Percentiles rank a stretch among this genome's conserved stretches.
Evolutionary conservation across 2,329 filamentous ascomycete genomes (phyloP).

Genomic region (Neopestalotiopsis rosae): DNA sequence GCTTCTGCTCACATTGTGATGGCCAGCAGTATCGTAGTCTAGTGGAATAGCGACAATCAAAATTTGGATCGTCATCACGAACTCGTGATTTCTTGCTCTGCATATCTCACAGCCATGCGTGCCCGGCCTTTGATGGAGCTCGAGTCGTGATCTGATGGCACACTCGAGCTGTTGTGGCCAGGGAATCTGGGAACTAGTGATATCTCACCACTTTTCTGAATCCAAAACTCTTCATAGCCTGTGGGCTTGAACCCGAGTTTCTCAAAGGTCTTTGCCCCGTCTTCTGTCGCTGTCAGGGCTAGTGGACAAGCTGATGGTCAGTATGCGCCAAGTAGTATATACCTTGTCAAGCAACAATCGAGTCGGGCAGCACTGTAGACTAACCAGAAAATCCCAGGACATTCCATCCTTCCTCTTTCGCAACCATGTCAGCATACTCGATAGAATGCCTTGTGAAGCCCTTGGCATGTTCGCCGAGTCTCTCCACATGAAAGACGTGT

Average conservation of each 20-base stretch:
- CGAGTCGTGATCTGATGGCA: not conserved
- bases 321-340: too few species aligned
- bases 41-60: not conserved
- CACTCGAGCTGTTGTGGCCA: not conserved
- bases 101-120: not conserved
- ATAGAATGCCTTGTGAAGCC: conserved; percentile 31
- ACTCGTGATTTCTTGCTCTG: not conserved
- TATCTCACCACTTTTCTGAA: not conserved
- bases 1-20: conserved; percentile 5
- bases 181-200: not conserved
- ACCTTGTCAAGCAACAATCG: not conserved
- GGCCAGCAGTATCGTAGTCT: not conserved
- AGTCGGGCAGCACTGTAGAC: conserved; percentile 9
- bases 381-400: conserved; percentile 35
- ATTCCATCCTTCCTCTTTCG: conserved; percentile 25
- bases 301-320: not conserved
- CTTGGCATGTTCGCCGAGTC: conserved; percentile 24
- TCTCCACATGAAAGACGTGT: conserved; percentile 43
- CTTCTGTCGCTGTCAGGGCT: conserved; percentile 37
- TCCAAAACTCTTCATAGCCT: conserved; percentile 34
- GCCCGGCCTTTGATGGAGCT: conserved; percentile 4
- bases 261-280: conserved; percentile 33
- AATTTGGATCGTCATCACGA: not conserved
- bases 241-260: conserved; percentile 33
- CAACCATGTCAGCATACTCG: conserved; percentile 24